Evolutionary conservation across 2,329 filamentous ascomycete genomes (phyloP), one percentile per base, ranked within the genome.

Genomic region (Alternaria novae-zelandiae): DNA sequence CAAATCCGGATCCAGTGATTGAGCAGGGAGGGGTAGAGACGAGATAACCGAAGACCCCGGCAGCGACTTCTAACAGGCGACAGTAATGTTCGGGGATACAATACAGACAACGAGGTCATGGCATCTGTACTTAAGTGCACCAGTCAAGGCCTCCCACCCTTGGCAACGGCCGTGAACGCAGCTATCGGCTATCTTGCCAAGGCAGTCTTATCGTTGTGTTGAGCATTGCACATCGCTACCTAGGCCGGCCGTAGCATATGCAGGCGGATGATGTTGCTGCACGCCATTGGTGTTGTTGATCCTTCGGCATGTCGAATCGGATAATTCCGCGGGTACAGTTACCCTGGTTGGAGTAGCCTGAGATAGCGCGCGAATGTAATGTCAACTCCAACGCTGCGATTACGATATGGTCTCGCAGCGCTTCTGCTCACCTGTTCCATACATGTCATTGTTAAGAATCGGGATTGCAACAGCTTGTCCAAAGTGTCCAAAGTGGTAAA

Each of bases 281-380:
- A 51, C 30, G 49, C 63, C 36, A 57, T 60, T 58, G 66, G 49
- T 30, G 41, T 45, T 66, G 64, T 47, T 32, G 66, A 71, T 71
- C 70, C 63, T 70, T 66, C 71, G 70, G 71, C 55, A 65, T 46
- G 62, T 65, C 64, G 47, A 62, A 73, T 69, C 59, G 57, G 69
- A 69, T 45, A 69, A 68, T 65, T 58, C 55, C 64, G 13, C 70
- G 69, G 68, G 21, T 69, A 44, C 20, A 50, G 49, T 61, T 72
- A 47, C 71, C 62, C 50, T 60, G 51, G 20, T 54, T 15, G 53
- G 67, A 25, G 54, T 61, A 64, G 59, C 45, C 21, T 45, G 17
- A 45, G 50, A 54, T 44, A 26, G 15, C n/a, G 36, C 36, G 36
- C 12, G 36, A 21, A n/a, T 23, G 12, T 45, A 26, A 28, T 45